Evolutionary conservation across 1,284 basidiomycete species (phyloP).

Genomic region (Cystobasidiaceae sp.): DNA sequence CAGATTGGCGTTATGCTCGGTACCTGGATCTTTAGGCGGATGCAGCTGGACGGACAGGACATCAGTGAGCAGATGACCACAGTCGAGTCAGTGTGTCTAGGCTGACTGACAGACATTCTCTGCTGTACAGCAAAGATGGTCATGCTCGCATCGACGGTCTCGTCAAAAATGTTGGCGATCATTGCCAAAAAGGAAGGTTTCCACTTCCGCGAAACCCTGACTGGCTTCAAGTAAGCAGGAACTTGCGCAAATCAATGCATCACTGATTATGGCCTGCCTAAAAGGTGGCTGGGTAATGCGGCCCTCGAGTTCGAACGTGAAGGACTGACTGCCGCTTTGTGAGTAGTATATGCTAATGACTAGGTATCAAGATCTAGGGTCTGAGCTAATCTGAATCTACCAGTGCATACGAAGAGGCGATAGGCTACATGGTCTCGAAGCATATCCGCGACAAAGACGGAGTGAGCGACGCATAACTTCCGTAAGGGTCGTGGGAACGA

Average conservation of each 20-base stretch:
- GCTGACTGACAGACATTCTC: neutral
- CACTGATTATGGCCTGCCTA: slow-evolving; percentile 38
- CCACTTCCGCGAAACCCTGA: slow-evolving; percentile 72
- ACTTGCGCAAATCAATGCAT: no score
- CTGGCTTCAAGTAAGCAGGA: slow-evolving; percentile 53
- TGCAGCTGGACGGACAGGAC: slow-evolving; percentile 58
- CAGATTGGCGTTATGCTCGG: slow-evolving; percentile 74
- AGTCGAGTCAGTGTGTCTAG: neutral
- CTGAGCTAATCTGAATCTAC: neutral
- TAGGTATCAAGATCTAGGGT: no score
- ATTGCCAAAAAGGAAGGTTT: slow-evolving; percentile 71
- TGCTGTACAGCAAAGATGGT: slow-evolving; percentile 57
- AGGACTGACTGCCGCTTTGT: slow-evolving; percentile 67
- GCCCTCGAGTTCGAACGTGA: slow-evolving; percentile 59
- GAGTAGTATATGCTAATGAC: neutral
- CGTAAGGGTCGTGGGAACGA: neutral
- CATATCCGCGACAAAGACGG: slow-evolving; percentile 78
- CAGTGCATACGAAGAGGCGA: slow-evolving; percentile 75
- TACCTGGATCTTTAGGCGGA: slow-evolving; percentile 58
- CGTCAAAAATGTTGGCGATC: slow-evolving; percentile 74
- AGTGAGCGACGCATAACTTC: slow-evolving; percentile 57
- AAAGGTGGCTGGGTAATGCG: slow-evolving; percentile 60
- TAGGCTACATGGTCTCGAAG: slow-evolving; percentile 72
- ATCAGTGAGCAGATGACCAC: slow-evolving; percentile 48
- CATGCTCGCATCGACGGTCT: slow-evolving; percentile 80